Evolutionary conservation across 768 basidiomycete species (phyloP).

Genomic region (Agaricus blazei): DNA sequence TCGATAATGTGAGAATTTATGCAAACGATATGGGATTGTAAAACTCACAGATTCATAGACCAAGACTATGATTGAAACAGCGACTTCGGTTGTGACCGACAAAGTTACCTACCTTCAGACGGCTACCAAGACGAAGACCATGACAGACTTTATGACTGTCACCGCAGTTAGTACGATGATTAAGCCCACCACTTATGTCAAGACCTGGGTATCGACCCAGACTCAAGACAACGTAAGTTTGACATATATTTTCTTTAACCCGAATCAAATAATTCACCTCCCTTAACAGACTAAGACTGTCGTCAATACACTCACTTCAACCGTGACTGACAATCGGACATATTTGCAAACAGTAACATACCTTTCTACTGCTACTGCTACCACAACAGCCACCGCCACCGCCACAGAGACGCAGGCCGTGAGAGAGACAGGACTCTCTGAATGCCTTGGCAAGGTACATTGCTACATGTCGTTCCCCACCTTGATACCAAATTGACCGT

Average conservation of each 20-base stretch:
- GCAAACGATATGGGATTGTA: neutral
- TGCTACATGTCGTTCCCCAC: neutral
- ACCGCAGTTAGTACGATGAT: constrained; percentile 46
- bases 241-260: neutral
- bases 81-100: constrained; percentile 45
- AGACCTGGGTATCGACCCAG: constrained; percentile 49
- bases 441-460: constrained; percentile 47
- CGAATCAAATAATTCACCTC: constrained; percentile 1
- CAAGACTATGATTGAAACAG: constrained; percentile 48
- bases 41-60: constrained; percentile 29
- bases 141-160: constrained; percentile 50
- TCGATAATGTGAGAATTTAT: constrained; percentile 48
- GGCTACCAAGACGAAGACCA: constrained; percentile 48
- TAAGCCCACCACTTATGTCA: constrained; percentile 54
- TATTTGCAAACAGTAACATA: constrained; percentile 46
- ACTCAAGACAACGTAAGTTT: constrained; percentile 50
- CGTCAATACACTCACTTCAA: constrained; percentile 50
- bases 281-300: constrained; percentile 50
- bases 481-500: constrained; percentile 12
- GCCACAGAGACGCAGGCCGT: constrained; percentile 31
- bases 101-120: constrained; percentile 52
- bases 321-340: constrained; percentile 44
- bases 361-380: constrained; percentile 37
- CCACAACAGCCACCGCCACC: constrained; percentile 36
- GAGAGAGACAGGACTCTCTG: constrained; percentile 43